These are phyloP conservation scores for Cyclotella atomus DNA, from an alignment of 108 stramenopile species.

Conservation along the genomic window DNA sequence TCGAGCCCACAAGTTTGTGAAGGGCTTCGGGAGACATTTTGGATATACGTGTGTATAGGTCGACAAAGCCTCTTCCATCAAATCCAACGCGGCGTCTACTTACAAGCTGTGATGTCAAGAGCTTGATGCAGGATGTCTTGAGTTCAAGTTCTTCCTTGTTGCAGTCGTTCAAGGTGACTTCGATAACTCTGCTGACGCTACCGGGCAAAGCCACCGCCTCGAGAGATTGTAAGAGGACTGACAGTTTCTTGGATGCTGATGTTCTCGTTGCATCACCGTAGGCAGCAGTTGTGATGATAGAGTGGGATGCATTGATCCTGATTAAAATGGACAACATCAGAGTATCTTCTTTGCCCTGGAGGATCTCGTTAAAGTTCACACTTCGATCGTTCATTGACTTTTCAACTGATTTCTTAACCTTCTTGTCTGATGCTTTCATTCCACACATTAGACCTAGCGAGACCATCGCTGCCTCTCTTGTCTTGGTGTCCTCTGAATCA, in stretches of 20 bases:
- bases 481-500: conserved; percentile 22
- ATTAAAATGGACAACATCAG: conserved; percentile 49
- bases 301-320: conserved; percentile 22
- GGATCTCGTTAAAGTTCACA: conserved; percentile 10
- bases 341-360: conserved; percentile 40
- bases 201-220: conserved; percentile 34
- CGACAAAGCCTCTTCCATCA: conserved; percentile 73
- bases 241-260: conserved; percentile 10
- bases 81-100: conserved; percentile 66
- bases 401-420: background rate
- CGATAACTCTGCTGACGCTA: conserved; percentile 30
- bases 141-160: conserved; percentile 14
- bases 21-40: conserved; percentile 47
- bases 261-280: background rate
- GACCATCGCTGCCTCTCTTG: conserved; percentile 30
- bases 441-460: conserved; percentile 36
- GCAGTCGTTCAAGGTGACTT: conserved; percentile 28
- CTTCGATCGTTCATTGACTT: conserved; percentile 1
- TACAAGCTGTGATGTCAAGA: conserved; percentile 69
- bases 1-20: conserved; percentile 27
- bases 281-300: background rate
- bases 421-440: conserved; percentile 19
- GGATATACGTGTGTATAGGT: conserved; percentile 51
- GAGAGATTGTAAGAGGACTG: conserved; percentile 17
- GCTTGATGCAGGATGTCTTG: conserved; percentile 48